These are phyloP conservation scores for Oryza glaberrima DNA, from an alignment of 176 grass and related monocot genomes.

Conservation along the genomic window DNA sequence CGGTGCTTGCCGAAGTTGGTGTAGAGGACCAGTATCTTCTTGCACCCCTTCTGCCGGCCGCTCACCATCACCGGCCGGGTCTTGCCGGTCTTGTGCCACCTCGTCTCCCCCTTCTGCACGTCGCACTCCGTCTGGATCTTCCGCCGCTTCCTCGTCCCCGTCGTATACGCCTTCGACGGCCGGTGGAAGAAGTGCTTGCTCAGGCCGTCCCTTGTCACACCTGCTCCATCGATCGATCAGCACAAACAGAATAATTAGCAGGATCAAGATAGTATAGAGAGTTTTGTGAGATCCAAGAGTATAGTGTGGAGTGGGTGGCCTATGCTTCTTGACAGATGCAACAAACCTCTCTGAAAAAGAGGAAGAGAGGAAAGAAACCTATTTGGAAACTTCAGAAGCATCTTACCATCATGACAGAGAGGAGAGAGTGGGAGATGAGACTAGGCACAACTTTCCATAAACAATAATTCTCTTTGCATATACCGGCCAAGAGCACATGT, in stretches of 20 bases:
- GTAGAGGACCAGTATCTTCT: conserved; percentile 98
- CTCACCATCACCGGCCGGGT: conserved; percentile 89
- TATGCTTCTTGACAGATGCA: conserved; percentile 80
- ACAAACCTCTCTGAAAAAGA: conserved; percentile 64
- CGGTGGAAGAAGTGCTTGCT: conserved; percentile 99
- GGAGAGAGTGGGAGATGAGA: conserved; percentile 49
- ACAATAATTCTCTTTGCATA: conserved; percentile 77
- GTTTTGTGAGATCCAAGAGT: conserved; percentile 15
- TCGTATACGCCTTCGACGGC: conserved; percentile 96
- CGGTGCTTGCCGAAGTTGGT: conserved; percentile 97
- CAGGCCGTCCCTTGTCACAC: conserved; percentile 95
- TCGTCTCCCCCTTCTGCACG: conserved; percentile 77
- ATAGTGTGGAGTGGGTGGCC: conserved; percentile 24
- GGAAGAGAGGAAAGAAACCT: conserved; percentile 59
- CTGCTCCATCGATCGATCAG: conserved; percentile 62
- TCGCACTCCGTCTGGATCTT: conserved; percentile 96
- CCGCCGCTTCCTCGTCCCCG: conserved; percentile 92
- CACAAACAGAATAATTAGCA: conserved; percentile 20
- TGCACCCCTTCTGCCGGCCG: conserved; percentile 88
- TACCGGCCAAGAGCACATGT: conserved; percentile 60
- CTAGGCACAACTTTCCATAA: conserved; percentile 71
- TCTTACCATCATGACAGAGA: conserved; percentile 71
- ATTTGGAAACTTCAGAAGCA: conserved; percentile 92
- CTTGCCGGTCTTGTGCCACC: conserved; percentile 99
- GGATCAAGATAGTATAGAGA: neutral